Conservation (phyloP, 139 green algal genomes). For the Pleodorina starrii region DNA sequence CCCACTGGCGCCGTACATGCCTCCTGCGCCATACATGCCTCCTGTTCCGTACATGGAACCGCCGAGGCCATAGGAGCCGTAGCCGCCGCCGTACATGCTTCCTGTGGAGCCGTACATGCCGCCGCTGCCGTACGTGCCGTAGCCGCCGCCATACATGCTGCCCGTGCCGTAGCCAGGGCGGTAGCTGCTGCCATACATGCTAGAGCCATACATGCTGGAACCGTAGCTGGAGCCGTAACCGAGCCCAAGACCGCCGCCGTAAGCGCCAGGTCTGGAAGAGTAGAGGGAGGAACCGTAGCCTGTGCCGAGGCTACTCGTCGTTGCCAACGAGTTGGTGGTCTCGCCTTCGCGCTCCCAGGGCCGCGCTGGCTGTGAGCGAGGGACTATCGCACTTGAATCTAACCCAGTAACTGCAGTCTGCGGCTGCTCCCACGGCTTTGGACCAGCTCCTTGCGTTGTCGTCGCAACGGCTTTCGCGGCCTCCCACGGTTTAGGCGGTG, state of each 20-base stretch:
- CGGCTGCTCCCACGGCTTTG: slow-evolving; percentile 72
- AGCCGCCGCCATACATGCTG: slow-evolving; percentile 51
- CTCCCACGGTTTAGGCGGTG: slow-evolving; percentile 81
- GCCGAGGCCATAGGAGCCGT: slow-evolving; percentile 35
- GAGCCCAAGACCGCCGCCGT: neutral
- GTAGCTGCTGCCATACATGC: slow-evolving; percentile 28
- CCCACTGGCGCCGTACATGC: slow-evolving; percentile 62
- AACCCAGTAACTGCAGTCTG: neutral
- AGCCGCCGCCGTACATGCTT: slow-evolving; percentile 56
- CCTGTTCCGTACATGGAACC: slow-evolving; percentile 57
- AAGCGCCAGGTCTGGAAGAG: neutral
- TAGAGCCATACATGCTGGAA: slow-evolving; percentile 13
- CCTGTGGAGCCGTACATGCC: slow-evolving; percentile 63
- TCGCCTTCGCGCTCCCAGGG: slow-evolving; percentile 66
- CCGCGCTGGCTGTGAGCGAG: slow-evolving; percentile 18
- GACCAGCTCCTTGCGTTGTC: slow-evolving; percentile 37
- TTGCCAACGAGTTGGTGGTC: neutral
- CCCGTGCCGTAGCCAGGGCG: neutral
- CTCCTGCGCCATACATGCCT: slow-evolving; percentile 54
- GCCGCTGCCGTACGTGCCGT: slow-evolving; percentile 38
- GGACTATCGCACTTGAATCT: neutral
- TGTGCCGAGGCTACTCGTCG: neutral
- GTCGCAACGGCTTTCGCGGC: slow-evolving; percentile 16
- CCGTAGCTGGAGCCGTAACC: slow-evolving; percentile 23
- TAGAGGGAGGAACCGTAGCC: neutral